Conservation (phyloP, 768 basidiomycete genomes). For the Rhodocollybia butyracea region DNA sequence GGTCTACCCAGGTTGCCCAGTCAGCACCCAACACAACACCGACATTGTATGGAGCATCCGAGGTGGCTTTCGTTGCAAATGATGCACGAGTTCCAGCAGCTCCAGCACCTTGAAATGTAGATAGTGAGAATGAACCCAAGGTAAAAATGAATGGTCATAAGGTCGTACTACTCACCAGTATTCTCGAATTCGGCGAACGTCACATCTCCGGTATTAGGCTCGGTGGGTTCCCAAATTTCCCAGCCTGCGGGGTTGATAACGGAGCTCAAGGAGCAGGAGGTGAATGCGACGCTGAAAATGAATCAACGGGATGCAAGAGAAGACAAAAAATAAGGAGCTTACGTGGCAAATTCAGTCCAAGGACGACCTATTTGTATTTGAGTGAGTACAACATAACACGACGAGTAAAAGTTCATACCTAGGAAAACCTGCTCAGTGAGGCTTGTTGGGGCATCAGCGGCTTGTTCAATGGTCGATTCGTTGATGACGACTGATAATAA, state of each 20-base stretch:
- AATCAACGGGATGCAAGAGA: not conserved
- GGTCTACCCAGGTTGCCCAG: no score
- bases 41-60: conserved; percentile 14
- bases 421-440: conserved; percentile 1
- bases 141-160: not conserved
- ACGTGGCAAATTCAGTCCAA: conserved; percentile 7
- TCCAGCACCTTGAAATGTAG: conserved; percentile 16
- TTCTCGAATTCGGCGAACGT: conserved; percentile 20
- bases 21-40: conserved; percentile 22
- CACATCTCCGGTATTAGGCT: conserved; percentile 22
- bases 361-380: no score
- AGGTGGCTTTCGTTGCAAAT: conserved; percentile 17
- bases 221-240: conserved; percentile 18
- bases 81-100: conserved; percentile 22
- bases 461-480: conserved; percentile 1
- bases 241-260: no score
- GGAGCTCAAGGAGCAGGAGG: no score
- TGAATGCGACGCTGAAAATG: no score
- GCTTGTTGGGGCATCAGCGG: not conserved
- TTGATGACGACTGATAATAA: conserved; percentile 7
- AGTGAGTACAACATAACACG: no score
- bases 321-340: not conserved
- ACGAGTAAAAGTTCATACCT: no score
- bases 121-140: not conserved
- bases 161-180: conserved; percentile 11